These are phyloP conservation scores for Mycena vitilis DNA, from an alignment of 768 basidiomycete genomes.

Conservation along the genomic window DNA sequence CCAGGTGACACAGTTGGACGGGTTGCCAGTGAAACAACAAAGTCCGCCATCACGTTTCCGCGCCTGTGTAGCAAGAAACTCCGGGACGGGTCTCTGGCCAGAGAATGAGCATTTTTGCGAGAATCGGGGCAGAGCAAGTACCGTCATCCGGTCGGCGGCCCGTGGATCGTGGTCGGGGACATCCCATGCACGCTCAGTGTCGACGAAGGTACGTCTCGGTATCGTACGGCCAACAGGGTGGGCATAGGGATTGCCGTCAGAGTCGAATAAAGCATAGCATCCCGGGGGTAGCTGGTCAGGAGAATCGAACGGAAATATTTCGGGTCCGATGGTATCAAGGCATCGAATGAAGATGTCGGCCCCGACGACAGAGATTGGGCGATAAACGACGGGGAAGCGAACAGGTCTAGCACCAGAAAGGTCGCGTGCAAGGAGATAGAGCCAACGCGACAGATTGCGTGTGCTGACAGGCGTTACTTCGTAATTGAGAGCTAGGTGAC, in stretches of 20 bases:
- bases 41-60: slow-evolving; percentile 7
- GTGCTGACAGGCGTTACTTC: slow-evolving; percentile 2
- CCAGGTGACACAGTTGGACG: slow-evolving; percentile 1
- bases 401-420: not conserved
- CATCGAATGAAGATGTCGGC: slow-evolving; percentile 5
- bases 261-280: slow-evolving; percentile 12
- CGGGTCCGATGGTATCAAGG: not conserved
- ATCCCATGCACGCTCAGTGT: slow-evolving; percentile 1
- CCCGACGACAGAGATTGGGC: slow-evolving; percentile 7
- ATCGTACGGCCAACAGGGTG: not conserved
- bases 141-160: slow-evolving; percentile 5
- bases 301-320: slow-evolving; percentile 2
- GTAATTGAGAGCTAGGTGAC: not conserved
- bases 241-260: not conserved
- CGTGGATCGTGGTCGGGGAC: slow-evolving; percentile 2
- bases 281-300: slow-evolving; percentile 1
- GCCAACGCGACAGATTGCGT: slow-evolving; percentile 12
- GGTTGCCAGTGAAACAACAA: slow-evolving; percentile 6
- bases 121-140: not conserved
- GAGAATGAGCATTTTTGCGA: not conserved
- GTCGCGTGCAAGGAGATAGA: slow-evolving; percentile 10
- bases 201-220: not conserved
- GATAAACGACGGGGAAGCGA: slow-evolving; percentile 5
- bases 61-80: slow-evolving; percentile 2
- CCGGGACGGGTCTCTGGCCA: slow-evolving; percentile 3